Percentiles rank a stretch among this genome's conserved stretches.
These are phyloP conservation scores for Penicillium sp. DNA, from an alignment of 2,329 filamentous ascomycete species.

Conservation along the genomic window DNA sequence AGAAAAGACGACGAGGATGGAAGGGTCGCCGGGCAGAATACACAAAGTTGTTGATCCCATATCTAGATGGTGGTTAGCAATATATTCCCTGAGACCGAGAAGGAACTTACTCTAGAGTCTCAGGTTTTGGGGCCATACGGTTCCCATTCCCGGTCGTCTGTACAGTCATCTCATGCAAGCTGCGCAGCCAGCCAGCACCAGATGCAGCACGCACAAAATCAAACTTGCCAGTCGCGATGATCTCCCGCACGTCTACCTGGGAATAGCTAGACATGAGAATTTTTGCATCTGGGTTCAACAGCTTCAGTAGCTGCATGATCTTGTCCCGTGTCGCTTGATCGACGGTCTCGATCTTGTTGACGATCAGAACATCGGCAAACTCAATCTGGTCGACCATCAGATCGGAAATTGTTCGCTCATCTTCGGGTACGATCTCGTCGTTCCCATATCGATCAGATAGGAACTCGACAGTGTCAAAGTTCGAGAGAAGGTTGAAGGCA, in stretches of 20 bases:
- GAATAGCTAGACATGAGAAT: conserved; percentile 57
- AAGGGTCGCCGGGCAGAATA: conserved; percentile 57
- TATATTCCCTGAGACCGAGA: too few species aligned
- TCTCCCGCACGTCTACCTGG: conserved; percentile 56
- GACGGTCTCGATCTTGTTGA: conserved; percentile 66
- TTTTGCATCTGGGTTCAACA: conserved; percentile 63
- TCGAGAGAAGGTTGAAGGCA: conserved; percentile 65
- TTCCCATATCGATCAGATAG: conserved; percentile 57
- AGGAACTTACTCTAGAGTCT: conserved; percentile 57
- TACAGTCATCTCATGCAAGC: conserved; percentile 62
- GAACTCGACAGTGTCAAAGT: conserved; percentile 66
- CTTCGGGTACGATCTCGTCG: conserved; percentile 59
- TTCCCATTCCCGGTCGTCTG: conserved; percentile 53
- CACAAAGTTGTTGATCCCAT: conserved; percentile 66
- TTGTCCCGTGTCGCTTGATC: conserved; percentile 42
- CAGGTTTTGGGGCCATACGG: conserved; percentile 60
- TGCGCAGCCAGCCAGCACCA: conserved; percentile 65
- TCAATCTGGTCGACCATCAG: conserved; percentile 74
- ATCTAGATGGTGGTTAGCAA: conserved; percentile 35
- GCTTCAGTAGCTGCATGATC: conserved; percentile 52
- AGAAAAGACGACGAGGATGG: conserved; percentile 38
- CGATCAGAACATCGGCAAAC: conserved; percentile 66
- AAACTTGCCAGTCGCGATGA: conserved; percentile 63
- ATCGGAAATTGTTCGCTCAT: conserved; percentile 68
- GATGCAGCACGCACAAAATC: conserved; percentile 59